phyloP scores from a whole-genome alignment of 768 basidiomycete species.

The Dacryopinax primogenitus region DNA sequence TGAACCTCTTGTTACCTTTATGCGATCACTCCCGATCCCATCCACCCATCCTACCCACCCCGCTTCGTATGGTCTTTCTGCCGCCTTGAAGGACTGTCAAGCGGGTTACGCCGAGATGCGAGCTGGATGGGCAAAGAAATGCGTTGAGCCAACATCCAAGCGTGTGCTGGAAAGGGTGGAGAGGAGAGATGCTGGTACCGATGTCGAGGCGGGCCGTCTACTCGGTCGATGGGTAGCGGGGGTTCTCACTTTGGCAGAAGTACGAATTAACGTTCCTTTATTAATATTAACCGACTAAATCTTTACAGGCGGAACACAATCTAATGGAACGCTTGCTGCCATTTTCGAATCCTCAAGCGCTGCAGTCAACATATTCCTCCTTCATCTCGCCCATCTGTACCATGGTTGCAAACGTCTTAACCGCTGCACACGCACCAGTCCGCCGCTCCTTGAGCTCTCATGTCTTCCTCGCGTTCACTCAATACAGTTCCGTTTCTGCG shows the following conservation, averaged over 20 bases:
- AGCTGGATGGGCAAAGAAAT: slow-evolving; percentile 61
- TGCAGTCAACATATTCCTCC: slow-evolving; percentile 47
- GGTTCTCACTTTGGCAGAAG: slow-evolving; percentile 54
- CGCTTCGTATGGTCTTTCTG: slow-evolving; percentile 48
- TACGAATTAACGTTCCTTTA: slow-evolving; percentile 23
- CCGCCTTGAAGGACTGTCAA: slow-evolving; percentile 62
- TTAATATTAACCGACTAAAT: background rate
- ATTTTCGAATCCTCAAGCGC: slow-evolving; percentile 37
- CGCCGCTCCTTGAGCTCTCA: slow-evolving; percentile 61
- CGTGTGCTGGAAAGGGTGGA: slow-evolving; percentile 59
- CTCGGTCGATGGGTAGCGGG: slow-evolving; percentile 59
- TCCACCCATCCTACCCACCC: slow-evolving; percentile 75
- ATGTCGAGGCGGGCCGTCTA: slow-evolving; percentile 52
- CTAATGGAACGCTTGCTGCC: slow-evolving; percentile 52
- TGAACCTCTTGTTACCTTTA: slow-evolving; percentile 43
- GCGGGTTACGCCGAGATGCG: slow-evolving; percentile 79
- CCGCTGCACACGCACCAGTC: slow-evolving; percentile 48
- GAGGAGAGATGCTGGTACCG: slow-evolving; percentile 36
- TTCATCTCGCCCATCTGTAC: slow-evolving; percentile 52
- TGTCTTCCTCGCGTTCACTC: slow-evolving; percentile 64
- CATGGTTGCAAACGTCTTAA: slow-evolving; percentile 53
- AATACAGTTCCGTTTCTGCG: slow-evolving; percentile 43
- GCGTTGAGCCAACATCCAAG: slow-evolving; percentile 58
- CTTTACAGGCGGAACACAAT: slow-evolving; percentile 49
- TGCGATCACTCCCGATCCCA: slow-evolving; percentile 61